Conservation (phyloP, 225 moss, liverwort and hornwort species). For the Physcomitrellopsis africana region DNA sequence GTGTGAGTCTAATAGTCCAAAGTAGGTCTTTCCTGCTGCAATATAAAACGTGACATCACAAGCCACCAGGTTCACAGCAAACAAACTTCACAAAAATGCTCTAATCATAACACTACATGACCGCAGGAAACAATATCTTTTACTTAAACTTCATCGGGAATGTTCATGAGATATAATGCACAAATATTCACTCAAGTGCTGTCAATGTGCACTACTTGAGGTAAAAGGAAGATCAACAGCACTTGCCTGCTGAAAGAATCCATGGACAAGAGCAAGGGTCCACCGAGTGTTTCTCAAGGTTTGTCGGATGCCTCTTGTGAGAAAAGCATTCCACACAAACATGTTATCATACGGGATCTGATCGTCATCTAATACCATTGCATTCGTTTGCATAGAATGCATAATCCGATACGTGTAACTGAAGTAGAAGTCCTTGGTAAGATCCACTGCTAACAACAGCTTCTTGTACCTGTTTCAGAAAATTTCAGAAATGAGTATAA, state of each 20-base stretch:
- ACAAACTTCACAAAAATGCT: too few species aligned
- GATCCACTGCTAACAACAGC: slow-evolving; percentile 73
- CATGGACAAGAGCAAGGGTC: slow-evolving; percentile 81
- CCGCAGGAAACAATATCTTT: too few species aligned
- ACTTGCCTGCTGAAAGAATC: slow-evolving; percentile 70
- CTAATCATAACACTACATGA: too few species aligned
- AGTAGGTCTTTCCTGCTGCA: neutral
- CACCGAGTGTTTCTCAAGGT: slow-evolving; percentile 61
- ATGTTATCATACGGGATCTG: slow-evolving; percentile 68
- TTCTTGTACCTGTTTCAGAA: slow-evolving; percentile 63
- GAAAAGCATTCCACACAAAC: slow-evolving; percentile 88
- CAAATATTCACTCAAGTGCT: neutral
- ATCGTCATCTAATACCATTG: slow-evolving; percentile 48
- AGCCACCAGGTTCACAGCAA: too few species aligned
- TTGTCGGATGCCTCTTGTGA: slow-evolving; percentile 69
- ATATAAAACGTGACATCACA: neutral
- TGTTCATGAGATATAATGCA: too few species aligned
- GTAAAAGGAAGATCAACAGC: neutral
- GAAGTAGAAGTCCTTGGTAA: slow-evolving; percentile 84
- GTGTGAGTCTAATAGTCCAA: neutral
- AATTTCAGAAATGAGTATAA: too few species aligned
- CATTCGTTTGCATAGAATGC: slow-evolving; percentile 72
- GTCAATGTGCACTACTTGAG: neutral
- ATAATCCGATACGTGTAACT: slow-evolving; percentile 83
- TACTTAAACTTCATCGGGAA: too few species aligned